Evolutionary conservation across 2,329 filamentous ascomycete genomes (phyloP), one percentile per base, ranked within the genome.

Genomic region (Cadophora luteo-olivacea): DNA sequence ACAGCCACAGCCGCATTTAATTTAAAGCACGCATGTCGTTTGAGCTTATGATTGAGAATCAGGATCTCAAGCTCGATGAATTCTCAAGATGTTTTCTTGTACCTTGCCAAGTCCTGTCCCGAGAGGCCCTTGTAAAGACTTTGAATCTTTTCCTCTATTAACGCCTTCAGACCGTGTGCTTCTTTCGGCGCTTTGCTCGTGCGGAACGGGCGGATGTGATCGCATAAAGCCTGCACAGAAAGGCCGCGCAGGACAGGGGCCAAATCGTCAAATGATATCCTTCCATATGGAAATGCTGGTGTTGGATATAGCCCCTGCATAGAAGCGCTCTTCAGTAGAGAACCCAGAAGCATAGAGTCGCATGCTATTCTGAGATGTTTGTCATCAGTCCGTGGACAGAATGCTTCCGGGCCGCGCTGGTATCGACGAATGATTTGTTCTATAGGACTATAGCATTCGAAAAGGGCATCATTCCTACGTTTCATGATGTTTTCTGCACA

Each of bases 71-170:
- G n/a, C n/a, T n/a, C n/a, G n/a, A n/a, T n/a, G n/a, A n/a, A 11
- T 36, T 36, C 33, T 36, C 11, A 36, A 36, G 33, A 5, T 82
- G 82, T 66, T 71, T 51, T 24, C 22, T 52, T 52, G 49, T 24
- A 25, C 7, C 3, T 12, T 22, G 25, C 3, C 4, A 52, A 3
- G 49, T 52, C 22, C 9, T 25, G 49, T 8, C 49, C 49, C 49
- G 49, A 52, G 7, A 52, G 24, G n/a, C 8, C 22, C 1, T 25
- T 22, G 25, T 52, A 52, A 8, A 52, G 1, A 14, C 12, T 5
- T 3, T 1, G 1, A 7, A 52, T 52, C 49, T 52, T 52, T 14
- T 25, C 22, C 5, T 25, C n/a, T 8, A 52, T 24, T 8, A 52
- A 11, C 12, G 3, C 22, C 12, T 52, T 52, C 19, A 52, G 49